Conservation (phyloP, 305 asterid genomes). For the Striga hermonthica region DNA sequence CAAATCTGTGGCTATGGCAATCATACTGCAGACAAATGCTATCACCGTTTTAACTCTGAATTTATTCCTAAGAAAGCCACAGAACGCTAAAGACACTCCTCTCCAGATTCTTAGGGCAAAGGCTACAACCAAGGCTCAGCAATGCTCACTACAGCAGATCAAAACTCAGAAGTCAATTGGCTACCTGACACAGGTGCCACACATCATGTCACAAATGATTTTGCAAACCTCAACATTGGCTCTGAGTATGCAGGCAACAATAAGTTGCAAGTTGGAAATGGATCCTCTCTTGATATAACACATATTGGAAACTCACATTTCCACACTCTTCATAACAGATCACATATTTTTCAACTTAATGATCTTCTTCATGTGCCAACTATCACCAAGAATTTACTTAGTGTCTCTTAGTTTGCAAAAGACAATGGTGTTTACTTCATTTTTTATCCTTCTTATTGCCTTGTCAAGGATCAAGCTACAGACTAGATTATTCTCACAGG, state of each 20-base stretch:
- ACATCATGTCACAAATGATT: not conserved
- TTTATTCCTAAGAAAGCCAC: too few relatives aligned
- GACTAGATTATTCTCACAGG: not conserved
- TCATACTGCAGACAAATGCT: too few relatives aligned
- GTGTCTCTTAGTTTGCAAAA: too few relatives aligned
- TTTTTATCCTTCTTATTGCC: too few relatives aligned
- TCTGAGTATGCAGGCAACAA: not conserved
- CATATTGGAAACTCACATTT: not conserved
- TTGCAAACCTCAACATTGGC: not conserved
- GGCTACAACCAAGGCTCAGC: not conserved
- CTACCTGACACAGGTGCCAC: not conserved
- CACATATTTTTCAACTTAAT: too few relatives aligned
- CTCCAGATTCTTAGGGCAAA: too few relatives aligned
- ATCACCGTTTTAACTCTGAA: too few relatives aligned
- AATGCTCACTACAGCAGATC: not conserved
- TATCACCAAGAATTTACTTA: too few relatives aligned
- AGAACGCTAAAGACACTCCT: too few relatives aligned
- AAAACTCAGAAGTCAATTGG: not conserved
- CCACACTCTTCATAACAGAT: too few relatives aligned
- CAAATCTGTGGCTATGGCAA: too few relatives aligned
- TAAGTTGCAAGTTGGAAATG: not conserved
- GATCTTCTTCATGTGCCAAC: not conserved
- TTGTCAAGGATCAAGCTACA: constrained; percentile 3
- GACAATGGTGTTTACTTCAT: too few relatives aligned
- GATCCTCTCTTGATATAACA: not conserved